Conservation (phyloP, 768 basidiomycete species). For the Russula olivacea region DNA sequence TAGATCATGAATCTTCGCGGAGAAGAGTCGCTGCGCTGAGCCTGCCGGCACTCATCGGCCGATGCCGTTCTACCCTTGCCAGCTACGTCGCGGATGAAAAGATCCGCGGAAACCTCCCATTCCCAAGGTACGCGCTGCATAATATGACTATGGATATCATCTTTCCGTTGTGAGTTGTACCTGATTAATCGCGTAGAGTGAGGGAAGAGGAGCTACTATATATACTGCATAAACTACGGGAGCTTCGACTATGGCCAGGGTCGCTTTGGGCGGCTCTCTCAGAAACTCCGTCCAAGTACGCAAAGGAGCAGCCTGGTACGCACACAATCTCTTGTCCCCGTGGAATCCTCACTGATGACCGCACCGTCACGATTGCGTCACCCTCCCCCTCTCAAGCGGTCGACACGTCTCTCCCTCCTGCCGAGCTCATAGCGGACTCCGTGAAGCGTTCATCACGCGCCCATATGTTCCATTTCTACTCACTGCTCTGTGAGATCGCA, state of each 20-base stretch:
- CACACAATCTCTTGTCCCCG: background rate
- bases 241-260: conserved; percentile 67
- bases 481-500: conserved; percentile 70
- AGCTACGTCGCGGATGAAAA: conserved; percentile 80
- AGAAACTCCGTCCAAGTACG: conserved; percentile 52
- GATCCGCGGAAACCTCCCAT: conserved; percentile 81
- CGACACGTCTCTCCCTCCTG: conserved; percentile 43
- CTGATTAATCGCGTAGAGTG: conserved; percentile 42
- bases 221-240: conserved; percentile 68
- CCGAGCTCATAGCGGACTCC: conserved; percentile 59
- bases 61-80: conserved; percentile 64
- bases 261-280: conserved; percentile 73
- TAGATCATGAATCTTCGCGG: conserved; percentile 58
- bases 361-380: no score
- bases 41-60: conserved; percentile 64
- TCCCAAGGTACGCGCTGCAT: conserved; percentile 57
- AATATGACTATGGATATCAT: background rate
- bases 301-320: conserved; percentile 54
- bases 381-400: conserved; percentile 27
- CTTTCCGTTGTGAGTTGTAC: background rate
- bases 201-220: conserved; percentile 89
- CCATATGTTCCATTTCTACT: conserved; percentile 87
- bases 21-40: conserved; percentile 67
- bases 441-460: conserved; percentile 70
- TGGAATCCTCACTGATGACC: background rate